Evolutionary conservation across 2,329 filamentous ascomycete species (phyloP).

Genomic region (Biscogniauxia sp.): DNA sequence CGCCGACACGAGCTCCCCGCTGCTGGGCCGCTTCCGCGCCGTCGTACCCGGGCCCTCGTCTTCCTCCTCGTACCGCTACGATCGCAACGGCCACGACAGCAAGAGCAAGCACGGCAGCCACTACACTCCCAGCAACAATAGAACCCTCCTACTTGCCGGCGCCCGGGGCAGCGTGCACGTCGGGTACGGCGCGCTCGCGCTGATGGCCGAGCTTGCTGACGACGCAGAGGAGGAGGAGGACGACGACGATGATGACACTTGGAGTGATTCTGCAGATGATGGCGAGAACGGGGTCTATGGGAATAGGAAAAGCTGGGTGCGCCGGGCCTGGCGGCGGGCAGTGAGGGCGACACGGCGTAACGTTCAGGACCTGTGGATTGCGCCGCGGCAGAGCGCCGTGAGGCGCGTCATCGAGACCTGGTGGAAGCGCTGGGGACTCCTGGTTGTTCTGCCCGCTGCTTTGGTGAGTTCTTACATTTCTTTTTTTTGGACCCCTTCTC

Average conservation of each 20-base stretch:
- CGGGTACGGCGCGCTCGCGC: conserved; percentile 51
- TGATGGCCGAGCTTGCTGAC: conserved; percentile 39
- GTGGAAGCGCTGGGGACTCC: conserved; percentile 61
- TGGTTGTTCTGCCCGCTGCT: conserved; percentile 60
- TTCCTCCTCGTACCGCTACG: conserved; percentile 14
- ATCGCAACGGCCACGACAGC: not conserved
- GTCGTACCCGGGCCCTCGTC: conserved; percentile 34
- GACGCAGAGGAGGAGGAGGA: conserved; percentile 19
- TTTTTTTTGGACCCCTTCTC: not conserved
- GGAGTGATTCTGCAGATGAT: conserved; percentile 13
- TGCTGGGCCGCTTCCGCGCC: conserved; percentile 64
- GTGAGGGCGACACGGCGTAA: conserved; percentile 34
- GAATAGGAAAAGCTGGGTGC: conserved; percentile 21
- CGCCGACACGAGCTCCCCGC: conserved; percentile 51
- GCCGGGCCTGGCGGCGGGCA: conserved; percentile 32
- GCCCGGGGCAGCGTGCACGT: conserved; percentile 54
- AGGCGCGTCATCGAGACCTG: conserved; percentile 58
- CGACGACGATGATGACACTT: conserved; percentile 29
- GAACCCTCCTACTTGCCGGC: conserved; percentile 37
- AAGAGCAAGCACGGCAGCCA: not conserved
- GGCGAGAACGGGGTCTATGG: conserved; percentile 29
- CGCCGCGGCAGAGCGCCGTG: conserved; percentile 58
- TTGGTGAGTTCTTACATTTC: conserved; percentile 45
- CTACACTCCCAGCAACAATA: conserved; percentile 16
- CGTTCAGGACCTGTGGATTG: conserved; percentile 57